Base-by-base conservation (phyloP, 2,329 filamentous ascomycete genomes). In the Endocalyx cinctus region DNA sequence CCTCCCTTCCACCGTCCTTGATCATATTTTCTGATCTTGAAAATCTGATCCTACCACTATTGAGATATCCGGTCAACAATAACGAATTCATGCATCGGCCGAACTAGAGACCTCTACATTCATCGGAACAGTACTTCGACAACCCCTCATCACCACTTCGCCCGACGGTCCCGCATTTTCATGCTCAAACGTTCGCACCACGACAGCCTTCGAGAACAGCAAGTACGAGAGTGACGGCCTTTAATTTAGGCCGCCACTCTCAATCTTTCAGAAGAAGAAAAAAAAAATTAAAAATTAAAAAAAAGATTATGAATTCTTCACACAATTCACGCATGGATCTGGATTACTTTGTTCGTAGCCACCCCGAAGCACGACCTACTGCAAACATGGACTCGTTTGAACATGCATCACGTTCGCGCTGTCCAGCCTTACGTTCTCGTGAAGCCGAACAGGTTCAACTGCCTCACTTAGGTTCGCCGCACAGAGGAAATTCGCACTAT, bases 341-440 rank as follows among this genome's bases (percentile, higher is more conserved):
- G 48, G 51, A 57, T 29, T 57, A 45, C 27, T 23, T 8, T n/a
- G 20, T 23, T n/a, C 20, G 42, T 49, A 34, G 51, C 50, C 45
- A 47, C 48, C 25, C 33, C 42, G n/a, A 31, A 47, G 23, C 43
- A 47, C 13, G 36, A 45, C n/a, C 47, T 48, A 29, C 45, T 41
- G 20, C 30, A 28, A 14, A 29, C 34, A 17, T 29, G 41, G n/a
- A 27, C 39, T 17, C 26, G 43, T n/a, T 35, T 39, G 43, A 50
- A 17, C 46, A 49, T 7, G 31, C 37, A 30, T 37, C 45, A 11
- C 40, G 46, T 8, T 42, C 48, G 25, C 45, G 45, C 13, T 58
- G 55, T 31, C 55, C 55, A 20, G 54, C 51, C 14, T 31, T 57
- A 15, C 51, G 50, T 33, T 42, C 42, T 17, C 39, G 42, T 35